phyloP scores from a whole-genome alignment of 1,284 basidiomycete species.

The Trichosporon sp. region DNA sequence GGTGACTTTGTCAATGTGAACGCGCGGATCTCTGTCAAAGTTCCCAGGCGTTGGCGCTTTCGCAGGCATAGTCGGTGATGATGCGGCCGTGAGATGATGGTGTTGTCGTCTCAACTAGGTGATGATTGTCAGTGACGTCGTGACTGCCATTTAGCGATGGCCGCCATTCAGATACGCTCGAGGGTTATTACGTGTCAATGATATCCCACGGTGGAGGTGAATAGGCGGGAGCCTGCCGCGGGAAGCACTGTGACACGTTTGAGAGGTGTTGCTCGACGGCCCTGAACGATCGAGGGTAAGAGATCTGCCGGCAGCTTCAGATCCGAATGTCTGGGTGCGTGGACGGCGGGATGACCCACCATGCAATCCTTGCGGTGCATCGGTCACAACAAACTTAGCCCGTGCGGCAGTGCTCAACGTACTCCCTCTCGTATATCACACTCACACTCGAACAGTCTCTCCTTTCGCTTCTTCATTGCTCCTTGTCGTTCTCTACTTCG shows the following conservation, averaged over 20 bases:
- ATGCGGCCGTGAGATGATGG: neutral
- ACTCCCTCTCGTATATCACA: neutral
- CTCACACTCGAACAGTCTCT: neutral
- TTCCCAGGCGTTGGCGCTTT: constrained; percentile 48
- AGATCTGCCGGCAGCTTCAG: neutral
- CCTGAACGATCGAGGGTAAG: neutral
- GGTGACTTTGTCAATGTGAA: constrained; percentile 64
- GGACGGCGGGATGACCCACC: neutral
- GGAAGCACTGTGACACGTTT: neutral
- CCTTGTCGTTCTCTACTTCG: neutral
- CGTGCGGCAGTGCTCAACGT: neutral
- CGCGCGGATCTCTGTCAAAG: constrained; percentile 69
- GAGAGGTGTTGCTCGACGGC: neutral
- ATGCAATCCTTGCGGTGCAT: neutral
- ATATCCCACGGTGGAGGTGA: neutral
- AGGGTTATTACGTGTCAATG: too few species aligned
- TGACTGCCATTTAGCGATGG: too few species aligned
- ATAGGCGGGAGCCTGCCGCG: too few species aligned
- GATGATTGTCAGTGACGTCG: neutral
- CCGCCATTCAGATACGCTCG: too few species aligned
- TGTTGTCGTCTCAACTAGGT: neutral
- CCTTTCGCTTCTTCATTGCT: neutral
- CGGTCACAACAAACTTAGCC: neutral
- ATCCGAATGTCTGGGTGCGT: neutral
- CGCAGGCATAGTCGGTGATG: constrained; percentile 21